Conservation (phyloP, 768 basidiomycete genomes). For the Tricholoma hemisulphureum region DNA sequence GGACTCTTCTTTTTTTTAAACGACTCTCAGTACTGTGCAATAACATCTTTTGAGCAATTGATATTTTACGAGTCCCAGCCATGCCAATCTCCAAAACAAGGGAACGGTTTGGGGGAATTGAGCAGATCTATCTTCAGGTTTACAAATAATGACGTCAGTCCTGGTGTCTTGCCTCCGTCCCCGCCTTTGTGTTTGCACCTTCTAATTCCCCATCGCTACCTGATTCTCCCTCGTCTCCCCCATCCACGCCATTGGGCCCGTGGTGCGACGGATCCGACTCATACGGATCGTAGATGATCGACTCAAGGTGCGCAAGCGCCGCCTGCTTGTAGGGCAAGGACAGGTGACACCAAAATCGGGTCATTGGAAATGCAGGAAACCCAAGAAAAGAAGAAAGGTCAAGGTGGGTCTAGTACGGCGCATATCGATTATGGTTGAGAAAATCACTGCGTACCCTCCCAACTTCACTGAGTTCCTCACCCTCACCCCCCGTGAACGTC, state of each 20-base stretch:
- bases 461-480: slow-evolving; percentile 77
- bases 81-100: no score
- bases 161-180: background rate
- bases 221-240: background rate
- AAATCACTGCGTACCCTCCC: slow-evolving; percentile 95
- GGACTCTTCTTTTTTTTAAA: no score
- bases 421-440: slow-evolving; percentile 69
- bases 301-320: slow-evolving; percentile 78
- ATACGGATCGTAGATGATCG: slow-evolving; percentile 65
- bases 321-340: slow-evolving; percentile 47
- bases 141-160: background rate
- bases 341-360: background rate
- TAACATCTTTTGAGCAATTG: no score
- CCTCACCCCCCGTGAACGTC: slow-evolving; percentile 54
- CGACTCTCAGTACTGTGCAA: no score
- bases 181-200: background rate
- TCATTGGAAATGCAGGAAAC: background rate
- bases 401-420: slow-evolving; percentile 73
- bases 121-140: background rate
- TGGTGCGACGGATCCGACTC: slow-evolving; percentile 12
- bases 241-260: slow-evolving; percentile 6
- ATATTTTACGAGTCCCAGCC: no score
- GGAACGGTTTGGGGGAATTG: no score
- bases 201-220: background rate
- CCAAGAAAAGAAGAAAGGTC: slow-evolving; percentile 18